These are phyloP conservation scores for Aureobasidium sp. DNA, from an alignment of 2,329 filamentous ascomycete genomes.

Conservation along the genomic window DNA sequence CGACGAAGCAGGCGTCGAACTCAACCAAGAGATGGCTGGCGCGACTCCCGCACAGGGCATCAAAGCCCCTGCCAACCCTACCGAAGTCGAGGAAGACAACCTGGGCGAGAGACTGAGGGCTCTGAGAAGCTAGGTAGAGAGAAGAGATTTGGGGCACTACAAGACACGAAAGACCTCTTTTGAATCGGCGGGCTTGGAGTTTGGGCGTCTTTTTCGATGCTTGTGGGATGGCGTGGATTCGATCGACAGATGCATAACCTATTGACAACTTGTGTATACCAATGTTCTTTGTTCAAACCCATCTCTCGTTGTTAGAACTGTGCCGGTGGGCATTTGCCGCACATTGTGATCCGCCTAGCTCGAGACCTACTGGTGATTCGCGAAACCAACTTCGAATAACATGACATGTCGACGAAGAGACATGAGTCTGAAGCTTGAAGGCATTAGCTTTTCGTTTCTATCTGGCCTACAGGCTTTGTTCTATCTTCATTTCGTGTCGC, in stretches of 20 bases:
- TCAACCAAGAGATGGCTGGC: slow-evolving; percentile 64
- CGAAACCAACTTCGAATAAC: background rate
- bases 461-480: background rate
- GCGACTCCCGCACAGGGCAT: slow-evolving; percentile 48
- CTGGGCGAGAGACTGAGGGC: slow-evolving; percentile 54
- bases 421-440: background rate
- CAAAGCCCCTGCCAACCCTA: slow-evolving; percentile 52
- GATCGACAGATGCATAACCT: slow-evolving; percentile 10
- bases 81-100: slow-evolving; percentile 71
- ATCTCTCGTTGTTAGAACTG: too few relatives aligned
- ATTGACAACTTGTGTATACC: slow-evolving; percentile 4
- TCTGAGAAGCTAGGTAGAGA: slow-evolving; percentile 36
- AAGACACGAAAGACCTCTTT: background rate
- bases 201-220: slow-evolving; percentile 1
- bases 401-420: background rate
- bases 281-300: background rate
- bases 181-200: background rate
- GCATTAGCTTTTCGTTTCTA: background rate
- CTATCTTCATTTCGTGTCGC: background rate
- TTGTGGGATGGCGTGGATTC: slow-evolving; percentile 4
- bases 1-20: slow-evolving; percentile 79
- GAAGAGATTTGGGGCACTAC: background rate
- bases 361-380: too few relatives aligned
- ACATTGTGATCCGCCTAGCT: too few relatives aligned
- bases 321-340: too few relatives aligned